phyloP scores from a whole-genome alignment of 306 rosid species.

The Lathyrus tuberosus region DNA sequence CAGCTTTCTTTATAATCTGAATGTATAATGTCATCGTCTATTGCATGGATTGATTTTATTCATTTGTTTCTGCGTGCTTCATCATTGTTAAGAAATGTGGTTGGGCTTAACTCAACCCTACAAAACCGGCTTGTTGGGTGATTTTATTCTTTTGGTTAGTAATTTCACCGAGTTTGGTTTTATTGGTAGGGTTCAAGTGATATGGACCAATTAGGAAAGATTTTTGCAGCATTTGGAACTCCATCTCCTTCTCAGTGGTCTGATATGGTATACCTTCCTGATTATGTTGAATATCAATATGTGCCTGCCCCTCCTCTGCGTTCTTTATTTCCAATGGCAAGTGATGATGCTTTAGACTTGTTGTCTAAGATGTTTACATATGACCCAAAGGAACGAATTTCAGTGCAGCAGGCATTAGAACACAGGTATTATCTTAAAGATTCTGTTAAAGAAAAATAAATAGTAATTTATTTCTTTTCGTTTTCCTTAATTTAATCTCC shows the following conservation, averaged over 20 bases:
- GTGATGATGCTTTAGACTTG: conserved; percentile 89
- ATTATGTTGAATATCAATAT: conserved; percentile 92
- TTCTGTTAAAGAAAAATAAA: conserved; percentile 24
- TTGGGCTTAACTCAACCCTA: too few species aligned
- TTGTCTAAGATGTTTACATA: conserved; percentile 92
- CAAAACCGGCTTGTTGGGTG: too few species aligned
- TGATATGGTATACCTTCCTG: conserved; percentile 85
- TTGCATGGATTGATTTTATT: conserved; percentile 20
- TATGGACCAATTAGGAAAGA: conserved; percentile 95
- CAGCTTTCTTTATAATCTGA: not conserved
- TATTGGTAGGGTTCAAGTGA: conserved; percentile 86
- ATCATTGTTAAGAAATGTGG: too few species aligned
- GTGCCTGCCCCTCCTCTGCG: conserved; percentile 87
- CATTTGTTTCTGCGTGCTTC: not conserved
- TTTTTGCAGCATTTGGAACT: conserved; percentile 92
- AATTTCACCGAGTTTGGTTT: conserved; percentile 26
- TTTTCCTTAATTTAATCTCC: conserved; percentile 35
- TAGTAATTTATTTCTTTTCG: not conserved
- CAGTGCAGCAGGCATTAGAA: conserved; percentile 89
- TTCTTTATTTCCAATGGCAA: conserved; percentile 83
- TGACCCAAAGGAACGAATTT: conserved; percentile 88
- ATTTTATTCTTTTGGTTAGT: conserved; percentile 12
- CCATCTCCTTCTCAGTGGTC: conserved; percentile 95
- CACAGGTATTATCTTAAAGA: conserved; percentile 65
- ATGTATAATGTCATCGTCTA: conserved; percentile 1